Base-by-base conservation (phyloP, 1,284 basidiomycete genomes). In the Hypsizygus ulmarius region DNA sequence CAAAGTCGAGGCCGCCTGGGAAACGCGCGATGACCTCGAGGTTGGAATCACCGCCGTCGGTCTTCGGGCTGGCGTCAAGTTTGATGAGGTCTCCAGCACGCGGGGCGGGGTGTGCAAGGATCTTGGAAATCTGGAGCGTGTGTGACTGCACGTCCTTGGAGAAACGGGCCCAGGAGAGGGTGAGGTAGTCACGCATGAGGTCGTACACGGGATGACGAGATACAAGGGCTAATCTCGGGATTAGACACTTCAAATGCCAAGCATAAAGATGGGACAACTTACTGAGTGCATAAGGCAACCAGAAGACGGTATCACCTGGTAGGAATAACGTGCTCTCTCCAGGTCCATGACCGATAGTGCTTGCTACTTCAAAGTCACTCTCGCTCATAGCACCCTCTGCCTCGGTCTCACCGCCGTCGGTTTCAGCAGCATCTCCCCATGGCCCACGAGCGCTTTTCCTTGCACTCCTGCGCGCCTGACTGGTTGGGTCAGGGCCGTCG, bases 161-260 rank as follows among this genome's bases (percentile, higher is more conserved):
- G 71, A 93, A 95, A 42, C 90, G 83, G 10, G 93, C 90, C 92
- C 92, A 95, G 16, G 90, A 90, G 45, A 94, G 81, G 16, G 92
- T 93, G 35, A 95, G 79, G 63, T 93, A 95, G 70, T 96, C 93
- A 45, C 90, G 81, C 87, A 95, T 91, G 46, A 93, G 76, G 63
- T 95, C 92, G 69, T 94, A 95, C 56, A 95, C 90, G 0, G 93
- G 93, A 67, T 90, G 88, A 21, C 90, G 84, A 34, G 93, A 95
- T 16, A 95, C 90, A 52, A 92, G 78, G 14, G 90, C 87, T 92
- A n/a, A 37, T 12, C 12, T 45, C 36, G 19, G 48, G 35, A 39
- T 33, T 32, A 41, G 34, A 43, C 42, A 8, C 12, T 25, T 8
- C 18, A 4, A 40, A 3, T 12, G 14, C 34, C 28, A 45, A 52